Conservation (phyloP, 1,139 yeast species). For the Zygosaccharomyces sapae region DNA sequence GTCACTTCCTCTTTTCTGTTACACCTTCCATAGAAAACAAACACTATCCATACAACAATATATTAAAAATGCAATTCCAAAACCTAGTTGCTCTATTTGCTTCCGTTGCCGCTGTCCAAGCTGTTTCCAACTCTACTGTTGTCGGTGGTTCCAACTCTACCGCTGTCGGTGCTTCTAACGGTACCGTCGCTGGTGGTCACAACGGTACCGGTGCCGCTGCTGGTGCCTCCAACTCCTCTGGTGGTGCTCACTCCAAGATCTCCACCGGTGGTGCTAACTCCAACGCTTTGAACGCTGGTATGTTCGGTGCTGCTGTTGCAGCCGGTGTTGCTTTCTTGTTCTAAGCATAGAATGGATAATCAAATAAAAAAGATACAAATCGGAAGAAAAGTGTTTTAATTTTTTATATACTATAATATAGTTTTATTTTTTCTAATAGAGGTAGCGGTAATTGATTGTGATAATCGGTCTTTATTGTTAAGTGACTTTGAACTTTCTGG, state of each 20-base stretch:
- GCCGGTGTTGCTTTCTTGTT: constrained; percentile 68
- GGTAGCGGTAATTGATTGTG: constrained; percentile 5
- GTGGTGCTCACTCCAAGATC: constrained; percentile 35
- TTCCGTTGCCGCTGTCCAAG: constrained; percentile 33
- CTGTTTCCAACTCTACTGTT: constrained; percentile 27
- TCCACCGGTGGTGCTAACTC: constrained; percentile 52
- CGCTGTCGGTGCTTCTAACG: constrained; percentile 32
- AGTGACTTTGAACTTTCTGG: not conserved
- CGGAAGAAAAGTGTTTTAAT: constrained; percentile 1
- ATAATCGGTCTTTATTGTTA: not conserved
- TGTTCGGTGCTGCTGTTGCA: constrained; percentile 70
- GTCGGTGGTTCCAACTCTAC: constrained; percentile 17
- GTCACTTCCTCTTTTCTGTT: not conserved
- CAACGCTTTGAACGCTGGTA: constrained; percentile 55
- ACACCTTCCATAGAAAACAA: not conserved
- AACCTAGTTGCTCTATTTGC: constrained; percentile 42
- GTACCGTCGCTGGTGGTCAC: constrained; percentile 33
- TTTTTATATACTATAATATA: constrained; percentile 4
- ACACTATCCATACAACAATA: constrained; percentile 1
- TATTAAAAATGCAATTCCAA: constrained; percentile 56
- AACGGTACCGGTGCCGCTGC: constrained; percentile 32
- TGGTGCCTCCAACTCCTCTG: constrained; percentile 33
- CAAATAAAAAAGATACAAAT: not conserved
- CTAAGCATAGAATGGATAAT: constrained; percentile 38
- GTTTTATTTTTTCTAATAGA: constrained; percentile 8